These are phyloP conservation scores for Mesembryanthemum crystallinum DNA, from an alignment of 148 eudicot species.

Conservation along the genomic window DNA sequence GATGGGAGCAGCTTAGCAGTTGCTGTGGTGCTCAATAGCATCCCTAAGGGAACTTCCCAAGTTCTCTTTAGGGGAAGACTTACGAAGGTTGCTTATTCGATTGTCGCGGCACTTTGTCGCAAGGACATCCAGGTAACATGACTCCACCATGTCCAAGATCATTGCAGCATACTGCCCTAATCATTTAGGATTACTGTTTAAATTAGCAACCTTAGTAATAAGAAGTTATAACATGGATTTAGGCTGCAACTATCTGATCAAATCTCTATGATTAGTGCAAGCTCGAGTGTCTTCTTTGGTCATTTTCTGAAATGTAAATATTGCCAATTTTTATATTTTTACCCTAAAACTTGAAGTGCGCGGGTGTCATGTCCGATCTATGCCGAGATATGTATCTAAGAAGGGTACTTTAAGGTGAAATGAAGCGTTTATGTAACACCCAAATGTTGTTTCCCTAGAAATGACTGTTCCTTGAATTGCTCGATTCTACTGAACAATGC, in stretches of 20 bases:
- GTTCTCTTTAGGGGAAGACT: slow-evolving; percentile 32
- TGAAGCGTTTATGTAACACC: not conserved
- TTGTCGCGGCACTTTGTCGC: slow-evolving; percentile 35
- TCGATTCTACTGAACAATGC: not conserved
- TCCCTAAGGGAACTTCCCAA: slow-evolving; percentile 40
- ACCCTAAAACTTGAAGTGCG: too few relatives aligned
- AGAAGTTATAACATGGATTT: not conserved
- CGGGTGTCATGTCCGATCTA: too few relatives aligned
- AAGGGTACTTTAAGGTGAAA: slow-evolving; percentile 20
- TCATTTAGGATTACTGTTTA: too few relatives aligned
- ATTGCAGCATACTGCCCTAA: too few relatives aligned
- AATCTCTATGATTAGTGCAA: too few relatives aligned
- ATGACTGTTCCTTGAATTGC: not conserved
- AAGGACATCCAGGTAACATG: slow-evolving; percentile 42
- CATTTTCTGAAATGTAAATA: too few relatives aligned
- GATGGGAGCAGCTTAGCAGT: slow-evolving; percentile 52
- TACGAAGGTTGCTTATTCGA: slow-evolving; percentile 36
- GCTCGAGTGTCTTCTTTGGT: too few relatives aligned
- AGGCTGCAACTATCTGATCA: too few relatives aligned
- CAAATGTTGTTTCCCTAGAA: not conserved
- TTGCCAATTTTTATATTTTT: too few relatives aligned
- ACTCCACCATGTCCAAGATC: too few relatives aligned
- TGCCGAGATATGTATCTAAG: too few relatives aligned
- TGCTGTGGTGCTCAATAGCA: slow-evolving; percentile 24
- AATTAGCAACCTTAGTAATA: too few relatives aligned